Evolutionary conservation across 2,329 filamentous ascomycete genomes (phyloP).

Genomic region (Monosporascus ibericus): DNA sequence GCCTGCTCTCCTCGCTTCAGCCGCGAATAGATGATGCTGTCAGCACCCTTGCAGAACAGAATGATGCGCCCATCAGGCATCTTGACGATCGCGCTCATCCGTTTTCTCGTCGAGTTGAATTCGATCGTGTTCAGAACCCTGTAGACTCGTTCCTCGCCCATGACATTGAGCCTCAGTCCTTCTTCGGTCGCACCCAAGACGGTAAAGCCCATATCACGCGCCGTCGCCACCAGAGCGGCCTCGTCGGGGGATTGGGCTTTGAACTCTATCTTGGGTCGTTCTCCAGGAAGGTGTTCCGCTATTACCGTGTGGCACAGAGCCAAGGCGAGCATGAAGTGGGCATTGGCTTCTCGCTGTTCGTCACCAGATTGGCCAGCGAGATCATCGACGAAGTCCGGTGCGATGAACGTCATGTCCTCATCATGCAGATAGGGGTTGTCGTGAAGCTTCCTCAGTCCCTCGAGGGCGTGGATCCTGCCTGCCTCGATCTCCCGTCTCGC

Average conservation of each 20-base stretch:
- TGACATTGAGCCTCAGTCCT: slow-evolving; percentile 77
- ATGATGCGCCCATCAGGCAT: slow-evolving; percentile 90
- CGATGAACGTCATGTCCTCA: slow-evolving; percentile 85
- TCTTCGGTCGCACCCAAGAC: slow-evolving; percentile 76
- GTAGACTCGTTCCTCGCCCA: slow-evolving; percentile 81
- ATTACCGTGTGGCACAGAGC: slow-evolving; percentile 97
- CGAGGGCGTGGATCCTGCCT: slow-evolving; percentile 68
- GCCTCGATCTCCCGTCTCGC: slow-evolving; percentile 72
- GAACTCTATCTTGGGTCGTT: slow-evolving; percentile 85
- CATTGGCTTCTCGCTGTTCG: slow-evolving; percentile 71
- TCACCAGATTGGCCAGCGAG: slow-evolving; percentile 69
- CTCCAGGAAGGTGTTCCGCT: slow-evolving; percentile 81
- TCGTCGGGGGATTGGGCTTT: slow-evolving; percentile 97
- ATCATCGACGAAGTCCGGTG: slow-evolving; percentile 82
- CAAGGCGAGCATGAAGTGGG: slow-evolving; percentile 89
- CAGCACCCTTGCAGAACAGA: slow-evolving; percentile 94
- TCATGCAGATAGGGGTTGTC: slow-evolving; percentile 89
- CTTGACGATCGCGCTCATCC: slow-evolving; percentile 94
- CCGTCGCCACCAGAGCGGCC: slow-evolving; percentile 87
- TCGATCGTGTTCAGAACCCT: slow-evolving; percentile 90
- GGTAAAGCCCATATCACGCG: slow-evolving; percentile 91
- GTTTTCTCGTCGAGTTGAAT: slow-evolving; percentile 93
- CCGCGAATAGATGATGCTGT: slow-evolving; percentile 93
- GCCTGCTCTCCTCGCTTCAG: slow-evolving; percentile 79
- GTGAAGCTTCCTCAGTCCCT: slow-evolving; percentile 67